These are phyloP conservation scores for Cymbopogon citratus DNA, from an alignment of 176 grass and related monocot species.

Conservation along the genomic window DNA sequence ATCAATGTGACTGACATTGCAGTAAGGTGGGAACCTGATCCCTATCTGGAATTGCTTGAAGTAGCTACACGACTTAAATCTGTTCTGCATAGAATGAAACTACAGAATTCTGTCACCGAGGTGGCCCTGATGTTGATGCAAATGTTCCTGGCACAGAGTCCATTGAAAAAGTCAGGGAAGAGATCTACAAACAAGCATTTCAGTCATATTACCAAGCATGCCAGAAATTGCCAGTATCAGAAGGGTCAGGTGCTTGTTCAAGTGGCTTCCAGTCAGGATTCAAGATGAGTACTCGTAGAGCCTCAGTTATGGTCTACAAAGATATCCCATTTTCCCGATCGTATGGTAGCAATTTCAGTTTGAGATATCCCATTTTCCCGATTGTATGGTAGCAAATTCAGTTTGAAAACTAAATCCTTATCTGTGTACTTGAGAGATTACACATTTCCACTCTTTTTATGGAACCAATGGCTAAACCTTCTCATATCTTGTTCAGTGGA, in stretches of 20 bases:
- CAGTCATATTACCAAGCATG: slow-evolving; percentile 80
- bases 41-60: slow-evolving; percentile 74
- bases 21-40: slow-evolving; percentile 80
- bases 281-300: slow-evolving; percentile 71
- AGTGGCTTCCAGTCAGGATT: slow-evolving; percentile 90
- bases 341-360: slow-evolving; percentile 86
- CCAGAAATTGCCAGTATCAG: slow-evolving; percentile 62
- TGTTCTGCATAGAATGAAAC: slow-evolving; percentile 61
- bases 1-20: slow-evolving; percentile 75
- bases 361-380: slow-evolving; percentile 89
- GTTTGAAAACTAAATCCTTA: slow-evolving; percentile 70
- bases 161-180: slow-evolving; percentile 56
- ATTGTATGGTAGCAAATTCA: slow-evolving; percentile 90
- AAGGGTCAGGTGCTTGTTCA: slow-evolving; percentile 77
- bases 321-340: slow-evolving; percentile 82
- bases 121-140: slow-evolving; percentile 41
- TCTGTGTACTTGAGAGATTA: slow-evolving; percentile 74
- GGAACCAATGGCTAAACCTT: slow-evolving; percentile 66
- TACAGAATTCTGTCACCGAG: slow-evolving; percentile 50
- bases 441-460: slow-evolving; percentile 73
- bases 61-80: slow-evolving; percentile 62
- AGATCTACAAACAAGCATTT: slow-evolving; percentile 74
- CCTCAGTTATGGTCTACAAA: slow-evolving; percentile 85
- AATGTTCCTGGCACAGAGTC: slow-evolving; percentile 34
- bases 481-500: no score